Evolutionary conservation across 2,329 filamentous ascomycete species (phyloP).

Genomic region (Colletotrichum euphorbiae): DNA sequence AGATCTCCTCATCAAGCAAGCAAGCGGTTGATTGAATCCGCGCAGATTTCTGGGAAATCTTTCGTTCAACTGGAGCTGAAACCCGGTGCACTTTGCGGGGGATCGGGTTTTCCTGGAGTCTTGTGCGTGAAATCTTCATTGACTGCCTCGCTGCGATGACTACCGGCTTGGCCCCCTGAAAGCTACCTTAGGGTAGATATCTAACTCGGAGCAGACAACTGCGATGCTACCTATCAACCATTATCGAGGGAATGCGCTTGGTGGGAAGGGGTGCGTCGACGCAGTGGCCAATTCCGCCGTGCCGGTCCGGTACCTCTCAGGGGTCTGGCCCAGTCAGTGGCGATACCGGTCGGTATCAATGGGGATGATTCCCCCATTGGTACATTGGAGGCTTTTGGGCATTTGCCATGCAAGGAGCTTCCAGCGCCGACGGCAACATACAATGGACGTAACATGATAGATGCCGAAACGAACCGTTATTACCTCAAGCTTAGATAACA

Average conservation of each 20-base stretch:
- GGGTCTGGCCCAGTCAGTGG: conserved; percentile 13
- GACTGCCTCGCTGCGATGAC: neutral
- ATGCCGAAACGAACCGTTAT: neutral
- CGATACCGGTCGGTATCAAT: conserved; percentile 14
- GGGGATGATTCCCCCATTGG: conserved; percentile 12
- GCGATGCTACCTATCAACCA: neutral
- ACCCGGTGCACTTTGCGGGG: neutral
- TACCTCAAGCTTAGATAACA: neutral
- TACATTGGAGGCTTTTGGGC: neutral
- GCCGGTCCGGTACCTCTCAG: conserved; percentile 3
- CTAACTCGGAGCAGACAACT: neutral
- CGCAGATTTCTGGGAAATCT: neutral
- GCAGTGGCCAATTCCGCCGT: conserved; percentile 5
- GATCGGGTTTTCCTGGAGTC: conserved; percentile 19
- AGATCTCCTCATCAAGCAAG: conserved; percentile 29
- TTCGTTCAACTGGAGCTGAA: neutral
- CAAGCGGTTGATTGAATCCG: conserved; percentile 21
- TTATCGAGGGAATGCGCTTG: conserved; percentile 8
- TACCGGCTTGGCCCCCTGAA: conserved; percentile 5
- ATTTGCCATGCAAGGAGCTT: neutral
- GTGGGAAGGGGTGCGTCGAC: neutral
- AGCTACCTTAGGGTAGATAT: conserved; percentile 4
- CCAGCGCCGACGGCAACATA: neutral
- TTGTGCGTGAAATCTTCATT: neutral
- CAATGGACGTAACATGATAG: neutral